phyloP scores from a whole-genome alignment of 495 filamentous ascomycete genomes.

The Elaphomyces granulatus region DNA sequence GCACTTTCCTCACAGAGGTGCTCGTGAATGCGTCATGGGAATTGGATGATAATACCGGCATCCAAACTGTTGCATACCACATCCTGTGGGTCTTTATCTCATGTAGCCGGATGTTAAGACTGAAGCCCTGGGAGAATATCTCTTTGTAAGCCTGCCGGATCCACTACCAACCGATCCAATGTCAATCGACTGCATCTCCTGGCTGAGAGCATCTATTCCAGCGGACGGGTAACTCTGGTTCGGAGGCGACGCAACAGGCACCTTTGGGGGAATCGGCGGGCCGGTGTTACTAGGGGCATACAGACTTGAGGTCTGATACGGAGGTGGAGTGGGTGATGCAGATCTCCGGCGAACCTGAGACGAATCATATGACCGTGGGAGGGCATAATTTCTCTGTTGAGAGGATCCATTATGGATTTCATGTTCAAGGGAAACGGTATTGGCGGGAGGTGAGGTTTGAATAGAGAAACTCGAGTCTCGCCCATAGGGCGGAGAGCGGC shows the following conservation, averaged over 20 bases:
- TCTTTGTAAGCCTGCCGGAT: conserved; percentile 14
- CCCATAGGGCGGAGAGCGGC: too few species aligned
- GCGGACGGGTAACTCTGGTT: conserved; percentile 20
- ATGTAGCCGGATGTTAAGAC: background rate
- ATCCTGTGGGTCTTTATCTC: conserved; percentile 4
- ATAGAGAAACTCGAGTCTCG: too few species aligned
- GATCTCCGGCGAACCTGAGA: conserved; percentile 7
- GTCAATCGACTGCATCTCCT: conserved; percentile 73
- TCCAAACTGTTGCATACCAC: too few species aligned
- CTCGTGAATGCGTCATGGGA: too few species aligned
- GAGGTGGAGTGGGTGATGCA: conserved; percentile 18
- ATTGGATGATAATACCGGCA: too few species aligned
- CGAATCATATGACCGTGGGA: too few species aligned
- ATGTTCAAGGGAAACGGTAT: too few species aligned
- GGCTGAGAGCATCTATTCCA: conserved; percentile 51
- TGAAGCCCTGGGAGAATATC: conserved; percentile 10
- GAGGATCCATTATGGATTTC: too few species aligned
- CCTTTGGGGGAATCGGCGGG: conserved; percentile 63
- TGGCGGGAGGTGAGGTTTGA: too few species aligned
- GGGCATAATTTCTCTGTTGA: too few species aligned
- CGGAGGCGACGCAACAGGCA: conserved; percentile 40
- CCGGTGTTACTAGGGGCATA: conserved; percentile 21
- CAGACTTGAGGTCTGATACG: conserved; percentile 17
- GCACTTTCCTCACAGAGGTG: too few species aligned
- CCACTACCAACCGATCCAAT: conserved; percentile 42